A percentile compares a stretch with the other conserved stretches of the same genome.
phyloP scores from a whole-genome alignment of 148 eudicot genomes.

The Vaccinium corymbosum region DNA sequence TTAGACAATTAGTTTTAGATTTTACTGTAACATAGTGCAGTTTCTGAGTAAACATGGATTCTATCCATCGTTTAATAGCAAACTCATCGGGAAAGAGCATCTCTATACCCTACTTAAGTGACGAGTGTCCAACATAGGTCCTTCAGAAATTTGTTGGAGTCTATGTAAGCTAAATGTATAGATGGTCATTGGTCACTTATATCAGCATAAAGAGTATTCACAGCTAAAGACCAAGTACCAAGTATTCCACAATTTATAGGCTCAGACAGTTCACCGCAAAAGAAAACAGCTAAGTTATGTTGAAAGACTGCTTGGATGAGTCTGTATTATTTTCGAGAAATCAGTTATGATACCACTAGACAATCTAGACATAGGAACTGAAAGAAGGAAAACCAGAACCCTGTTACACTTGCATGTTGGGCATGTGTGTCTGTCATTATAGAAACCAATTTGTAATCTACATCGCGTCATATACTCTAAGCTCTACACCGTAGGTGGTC shows the following conservation, averaged over 20 bases:
- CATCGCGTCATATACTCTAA: neutral
- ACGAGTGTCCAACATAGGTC: neutral
- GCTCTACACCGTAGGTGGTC: neutral
- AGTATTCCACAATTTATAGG: neutral
- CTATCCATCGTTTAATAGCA: neutral
- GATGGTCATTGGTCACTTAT: neutral
- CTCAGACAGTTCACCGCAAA: neutral
- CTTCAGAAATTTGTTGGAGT: neutral
- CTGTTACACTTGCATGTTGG: neutral
- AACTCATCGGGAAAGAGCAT: neutral
- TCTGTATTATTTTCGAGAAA: neutral
- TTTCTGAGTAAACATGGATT: neutral
- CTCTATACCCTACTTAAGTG: neutral
- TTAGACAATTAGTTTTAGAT: neutral
- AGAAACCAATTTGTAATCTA: conserved; percentile 8
- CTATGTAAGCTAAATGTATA: neutral
- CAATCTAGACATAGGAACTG: neutral
- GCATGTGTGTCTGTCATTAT: neutral
- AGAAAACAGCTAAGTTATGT: neutral
- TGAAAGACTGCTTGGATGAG: neutral
- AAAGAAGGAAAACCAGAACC: neutral
- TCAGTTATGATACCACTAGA: neutral
- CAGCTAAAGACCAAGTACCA: neutral
- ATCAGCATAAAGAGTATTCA: neutral
- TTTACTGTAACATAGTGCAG: neutral